phyloP scores from a whole-genome alignment of 495 filamentous ascomycete species.

The Neurospora sp. region DNA sequence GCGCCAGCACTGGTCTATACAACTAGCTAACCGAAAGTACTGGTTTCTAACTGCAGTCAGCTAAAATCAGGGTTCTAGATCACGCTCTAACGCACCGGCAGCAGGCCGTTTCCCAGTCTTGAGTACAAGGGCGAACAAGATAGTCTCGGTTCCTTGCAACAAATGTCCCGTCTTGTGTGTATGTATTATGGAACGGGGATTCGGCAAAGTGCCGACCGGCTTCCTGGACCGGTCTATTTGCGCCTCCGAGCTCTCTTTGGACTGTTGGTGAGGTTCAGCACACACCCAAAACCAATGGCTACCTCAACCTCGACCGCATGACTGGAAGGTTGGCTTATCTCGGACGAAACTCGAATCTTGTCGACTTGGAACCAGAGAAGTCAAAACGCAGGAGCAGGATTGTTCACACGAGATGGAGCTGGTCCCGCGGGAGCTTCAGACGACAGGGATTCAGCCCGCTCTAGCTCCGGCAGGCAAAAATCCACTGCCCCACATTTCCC shows the following conservation, averaged over 20 bases:
- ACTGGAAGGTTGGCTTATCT: neutral
- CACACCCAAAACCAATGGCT: neutral
- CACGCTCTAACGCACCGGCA: no score
- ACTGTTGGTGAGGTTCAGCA: neutral
- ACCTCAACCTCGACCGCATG: neutral
- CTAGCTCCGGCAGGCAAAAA: neutral
- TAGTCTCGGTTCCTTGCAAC: neutral
- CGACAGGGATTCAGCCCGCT: neutral
- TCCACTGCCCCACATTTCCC: slow-evolving; percentile 7
- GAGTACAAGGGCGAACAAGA: neutral
- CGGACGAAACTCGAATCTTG: neutral
- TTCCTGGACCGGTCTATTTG: neutral
- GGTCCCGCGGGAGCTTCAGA: no score
- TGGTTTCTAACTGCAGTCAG: no score
- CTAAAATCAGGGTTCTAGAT: no score
- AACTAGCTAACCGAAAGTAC: no score
- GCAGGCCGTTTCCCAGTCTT: neutral
- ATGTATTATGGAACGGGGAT: neutral
- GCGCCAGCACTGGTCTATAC: no score
- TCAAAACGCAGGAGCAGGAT: neutral
- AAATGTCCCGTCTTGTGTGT: neutral
- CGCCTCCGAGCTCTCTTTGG: neutral
- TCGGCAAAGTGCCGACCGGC: neutral
- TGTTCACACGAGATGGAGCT: neutral
- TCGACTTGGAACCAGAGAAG: neutral